A percentile compares a stretch with the other conserved stretches of the same genome.
Conservation (phyloP, 148 eudicot species). For the Rhododendron griersonianum region DNA sequence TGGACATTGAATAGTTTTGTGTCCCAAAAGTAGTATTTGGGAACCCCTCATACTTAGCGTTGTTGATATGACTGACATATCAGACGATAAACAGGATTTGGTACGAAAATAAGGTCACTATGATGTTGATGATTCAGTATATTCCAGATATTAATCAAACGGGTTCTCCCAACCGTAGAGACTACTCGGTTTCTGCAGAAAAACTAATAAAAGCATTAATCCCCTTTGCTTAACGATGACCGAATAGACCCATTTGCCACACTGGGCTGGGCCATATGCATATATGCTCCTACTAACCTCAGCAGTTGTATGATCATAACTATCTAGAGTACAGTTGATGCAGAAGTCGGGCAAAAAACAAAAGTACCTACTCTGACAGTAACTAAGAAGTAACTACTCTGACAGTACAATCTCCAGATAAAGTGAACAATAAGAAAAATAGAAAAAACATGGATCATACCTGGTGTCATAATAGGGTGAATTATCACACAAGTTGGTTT, state of each 20-base stretch:
- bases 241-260: not conserved
- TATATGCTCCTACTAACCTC: not conserved
- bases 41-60: not conserved
- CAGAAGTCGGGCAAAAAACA: not conserved
- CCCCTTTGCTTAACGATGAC: not conserved
- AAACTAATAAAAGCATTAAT: not conserved
- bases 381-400: not conserved
- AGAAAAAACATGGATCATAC: slow-evolving; percentile 18
- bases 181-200: not conserved
- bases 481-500: slow-evolving; percentile 24
- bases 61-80: not conserved
- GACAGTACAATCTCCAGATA: not conserved
- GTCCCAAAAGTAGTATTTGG: not conserved
- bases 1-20: not conserved
- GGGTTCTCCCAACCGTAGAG: not conserved
- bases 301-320: not conserved
- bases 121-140: not conserved
- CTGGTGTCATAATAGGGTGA: slow-evolving; percentile 45
- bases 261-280: not conserved
- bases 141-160: not conserved
- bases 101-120: not conserved
- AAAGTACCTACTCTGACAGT: not conserved
- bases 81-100: not conserved
- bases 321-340: not conserved
- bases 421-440: not conserved